Conservation (phyloP, 768 basidiomycete genomes). For the Tylopilus sp. region DNA sequence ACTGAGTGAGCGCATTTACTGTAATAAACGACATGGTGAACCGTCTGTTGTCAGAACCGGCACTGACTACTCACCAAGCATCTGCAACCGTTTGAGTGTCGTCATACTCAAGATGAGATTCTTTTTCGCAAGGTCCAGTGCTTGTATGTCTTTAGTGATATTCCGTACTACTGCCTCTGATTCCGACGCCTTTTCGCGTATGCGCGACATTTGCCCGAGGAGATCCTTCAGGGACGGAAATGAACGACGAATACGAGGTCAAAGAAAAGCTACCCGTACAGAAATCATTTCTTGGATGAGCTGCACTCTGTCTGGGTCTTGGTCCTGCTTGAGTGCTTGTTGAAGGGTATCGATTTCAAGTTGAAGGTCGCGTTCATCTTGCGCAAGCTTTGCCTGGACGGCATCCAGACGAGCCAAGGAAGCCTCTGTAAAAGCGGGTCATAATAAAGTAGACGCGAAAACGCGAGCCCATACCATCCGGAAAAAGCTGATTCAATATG, state of each 20-base stretch:
- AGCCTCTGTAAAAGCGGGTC: conserved; percentile 48
- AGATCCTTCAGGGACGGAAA: conserved; percentile 59
- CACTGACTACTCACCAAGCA: conserved; percentile 69
- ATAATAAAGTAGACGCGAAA: not conserved
- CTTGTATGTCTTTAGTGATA: conserved; percentile 96
- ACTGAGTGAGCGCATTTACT: conserved; percentile 82
- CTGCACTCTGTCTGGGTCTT: conserved; percentile 87
- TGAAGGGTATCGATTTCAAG: conserved; percentile 69
- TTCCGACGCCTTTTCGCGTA: conserved; percentile 95
- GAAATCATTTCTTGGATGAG: conserved; percentile 95
- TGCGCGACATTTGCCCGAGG: conserved; percentile 91
- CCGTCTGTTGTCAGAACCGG: not conserved
- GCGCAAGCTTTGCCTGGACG: conserved; percentile 63
- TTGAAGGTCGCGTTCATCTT: conserved; percentile 68
- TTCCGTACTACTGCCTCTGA: conserved; percentile 93
- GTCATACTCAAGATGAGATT: conserved; percentile 91
- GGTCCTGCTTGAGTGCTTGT: conserved; percentile 64
- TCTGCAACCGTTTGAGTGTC: conserved; percentile 83
- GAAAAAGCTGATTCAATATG: conserved; percentile 63
- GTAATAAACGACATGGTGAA: conserved; percentile 1
- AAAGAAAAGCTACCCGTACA: conserved; percentile 41
- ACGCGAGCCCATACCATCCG: conserved; percentile 57
- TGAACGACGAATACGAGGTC: conserved; percentile 2
- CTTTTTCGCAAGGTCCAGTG: conserved; percentile 89
- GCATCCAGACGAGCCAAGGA: conserved; percentile 70